Conservation (phyloP, 2,329 filamentous ascomycete species). For the Neoscytalidium dimidiatum region DNA sequence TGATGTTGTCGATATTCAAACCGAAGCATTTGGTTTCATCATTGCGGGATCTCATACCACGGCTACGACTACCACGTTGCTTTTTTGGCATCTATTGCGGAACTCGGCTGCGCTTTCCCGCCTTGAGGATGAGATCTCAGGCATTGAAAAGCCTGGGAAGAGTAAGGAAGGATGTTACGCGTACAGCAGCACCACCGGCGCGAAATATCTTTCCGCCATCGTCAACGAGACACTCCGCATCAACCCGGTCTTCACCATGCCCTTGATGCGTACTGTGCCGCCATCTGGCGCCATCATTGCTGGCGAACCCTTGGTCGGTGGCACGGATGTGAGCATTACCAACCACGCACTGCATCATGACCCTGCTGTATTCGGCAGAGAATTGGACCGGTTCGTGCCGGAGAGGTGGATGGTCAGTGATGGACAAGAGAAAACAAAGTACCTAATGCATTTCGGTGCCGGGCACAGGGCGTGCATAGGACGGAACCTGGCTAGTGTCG, state of each 20-base stretch:
- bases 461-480: constrained; percentile 11
- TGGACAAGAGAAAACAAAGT: neutral
- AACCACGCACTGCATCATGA: constrained; percentile 7
- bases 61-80: constrained; percentile 2
- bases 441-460: neutral
- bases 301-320: neutral
- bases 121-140: neutral
- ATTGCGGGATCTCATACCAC: constrained; percentile 20
- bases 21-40: constrained; percentile 20
- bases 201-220: neutral
- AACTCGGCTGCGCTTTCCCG: neutral
- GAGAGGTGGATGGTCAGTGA: neutral
- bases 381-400: neutral
- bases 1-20: constrained; percentile 10
- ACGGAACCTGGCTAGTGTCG: neutral
- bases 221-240: constrained; percentile 13
- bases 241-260: constrained; percentile 19
- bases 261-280: constrained; percentile 2
- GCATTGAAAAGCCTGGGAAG: neutral
- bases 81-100: constrained; percentile 13
- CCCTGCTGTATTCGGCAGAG: neutral
- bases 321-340: neutral
- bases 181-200: neutral
- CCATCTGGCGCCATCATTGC: neutral
- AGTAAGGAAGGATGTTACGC: neutral